Evolutionary conservation across 345 rosid species (phyloP), one percentile per base, ranked within the genome.

Genomic region (Aquilaria yunnanensis): DNA sequence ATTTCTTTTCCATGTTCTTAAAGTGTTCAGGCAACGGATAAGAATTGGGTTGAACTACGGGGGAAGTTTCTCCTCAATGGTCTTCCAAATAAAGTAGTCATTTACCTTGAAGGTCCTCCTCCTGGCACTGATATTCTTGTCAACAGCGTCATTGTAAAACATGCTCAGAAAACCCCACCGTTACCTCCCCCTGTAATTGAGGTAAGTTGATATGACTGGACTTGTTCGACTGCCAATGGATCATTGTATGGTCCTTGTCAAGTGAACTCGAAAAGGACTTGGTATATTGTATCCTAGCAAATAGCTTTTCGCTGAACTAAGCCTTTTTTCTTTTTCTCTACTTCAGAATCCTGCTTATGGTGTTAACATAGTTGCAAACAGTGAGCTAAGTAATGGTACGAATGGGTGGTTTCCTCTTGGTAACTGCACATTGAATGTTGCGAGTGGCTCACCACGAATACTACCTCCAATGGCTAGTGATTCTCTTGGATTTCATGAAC

Each of bases 51-150:
- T 32, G 74, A 77, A 70, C 57, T 93, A 75, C 76, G 78, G 47
- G 99, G 99, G 29, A 88, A 88, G 83, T 93, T 93, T 82, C 89
- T 88, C 33, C 74, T 93, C 29, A 93, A 93, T 74, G 92, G 85
- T 55, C 75, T 85, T 16, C 90, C 92, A 29, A 81, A 86, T 60
- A 79, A 75, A 77, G 86, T 86, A 14, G 83, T 90, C 51, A 78
- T 90, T 63, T 93, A 88, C 72, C 54, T 90, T 6, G 99, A 93
- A 88, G 99, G 97, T 66, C 97, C 99, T 0, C 90, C 96, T 31
- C 78, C 89, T 30, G 97, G 96, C 60, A 72, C 79, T 1, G 97
- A 93, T 81, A 81, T 93, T 78, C 95, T 93, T 61, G 65, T 93
- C 57, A 85, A 90, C 57, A 81, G 81, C 74, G 78, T 90, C 10